Base-by-base conservation (phyloP, 2,329 filamentous ascomycete genomes). In the Aspergillus thermomutatus region DNA sequence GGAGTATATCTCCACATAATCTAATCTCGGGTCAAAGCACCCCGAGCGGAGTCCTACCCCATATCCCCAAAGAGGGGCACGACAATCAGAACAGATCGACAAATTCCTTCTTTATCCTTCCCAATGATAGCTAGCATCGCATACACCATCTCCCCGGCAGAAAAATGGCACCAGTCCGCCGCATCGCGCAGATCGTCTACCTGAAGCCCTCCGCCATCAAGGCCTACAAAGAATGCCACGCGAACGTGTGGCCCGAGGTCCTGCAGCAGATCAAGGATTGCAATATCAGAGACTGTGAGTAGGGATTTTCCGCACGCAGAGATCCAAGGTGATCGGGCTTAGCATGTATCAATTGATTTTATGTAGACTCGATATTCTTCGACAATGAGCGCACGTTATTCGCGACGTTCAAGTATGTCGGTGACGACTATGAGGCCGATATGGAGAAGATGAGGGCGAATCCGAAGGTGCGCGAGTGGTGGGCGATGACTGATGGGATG, bases 381-480 rank as follows among this genome's bases (percentile, higher is more conserved):
- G 84, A 89, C 64, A 87, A 90, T 67, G 79, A 85, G 11, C 74
- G 83, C 53, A 86, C 87, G 45, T 79, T 93, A 1, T 92, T 92
- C 69, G 87, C 88, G 0, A 85, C 79, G 25, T 91, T 92, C 79
- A 92, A 90, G 71, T 93, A 92, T 66, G 79, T 88, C n/a, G 90
- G 90, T 0, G 82, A 82, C 58, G 82, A 90, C 61, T 92, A 84
- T 58, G 85, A 83, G 2, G 86, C 80, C 9, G 90, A 93, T 68
- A 92, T 93, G 90, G 82, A 84, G 72, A 81, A 79, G 59, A 92
- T 92, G 89, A 80, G 82, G 1, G 84, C 84, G 56, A 91, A 92
- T 64, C 82, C 84, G 1, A 87, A 87, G 67, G 87, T 92, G 34
- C 82, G 84, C 54, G 86, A 89, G 71, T 93, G 90, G 90, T 93